Conservation (phyloP, 306 rosid genomes). For the Abrus precatorius region DNA sequence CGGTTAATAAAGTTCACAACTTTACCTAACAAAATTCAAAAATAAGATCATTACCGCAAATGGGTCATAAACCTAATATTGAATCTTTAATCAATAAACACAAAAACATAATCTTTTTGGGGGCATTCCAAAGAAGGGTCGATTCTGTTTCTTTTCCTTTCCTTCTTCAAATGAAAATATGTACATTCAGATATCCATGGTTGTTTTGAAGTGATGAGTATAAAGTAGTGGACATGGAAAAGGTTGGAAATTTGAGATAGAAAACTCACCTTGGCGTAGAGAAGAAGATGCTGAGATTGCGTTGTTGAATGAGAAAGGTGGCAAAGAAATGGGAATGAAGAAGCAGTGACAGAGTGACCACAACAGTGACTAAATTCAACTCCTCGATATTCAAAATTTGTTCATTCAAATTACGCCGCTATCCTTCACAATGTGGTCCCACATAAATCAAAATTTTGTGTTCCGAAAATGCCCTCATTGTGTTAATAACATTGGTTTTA, state of each 20-base stretch:
- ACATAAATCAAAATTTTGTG: background rate
- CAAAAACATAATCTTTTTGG: conserved; percentile 26
- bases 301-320: background rate
- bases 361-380: background rate
- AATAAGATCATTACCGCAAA: background rate
- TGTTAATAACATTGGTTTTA: too few species aligned
- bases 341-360: background rate
- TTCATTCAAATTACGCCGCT: conserved; percentile 75
- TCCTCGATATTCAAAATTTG: conserved; percentile 56
- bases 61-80: background rate
- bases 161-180: background rate
- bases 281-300: conserved; percentile 23
- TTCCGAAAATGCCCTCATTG: conserved; percentile 5
- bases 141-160: background rate
- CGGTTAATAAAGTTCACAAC: background rate
- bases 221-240: conserved; percentile 6
- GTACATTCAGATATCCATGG: background rate
- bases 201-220: background rate
- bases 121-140: background rate
- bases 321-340: background rate
- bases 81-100: background rate
- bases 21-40: background rate
- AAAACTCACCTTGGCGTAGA: conserved; percentile 29
- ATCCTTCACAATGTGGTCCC: conserved; percentile 48
- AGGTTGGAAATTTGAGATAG: background rate